phyloP scores from a whole-genome alignment of 768 basidiomycete species.

The Peribolospora kevripleyi region DNA sequence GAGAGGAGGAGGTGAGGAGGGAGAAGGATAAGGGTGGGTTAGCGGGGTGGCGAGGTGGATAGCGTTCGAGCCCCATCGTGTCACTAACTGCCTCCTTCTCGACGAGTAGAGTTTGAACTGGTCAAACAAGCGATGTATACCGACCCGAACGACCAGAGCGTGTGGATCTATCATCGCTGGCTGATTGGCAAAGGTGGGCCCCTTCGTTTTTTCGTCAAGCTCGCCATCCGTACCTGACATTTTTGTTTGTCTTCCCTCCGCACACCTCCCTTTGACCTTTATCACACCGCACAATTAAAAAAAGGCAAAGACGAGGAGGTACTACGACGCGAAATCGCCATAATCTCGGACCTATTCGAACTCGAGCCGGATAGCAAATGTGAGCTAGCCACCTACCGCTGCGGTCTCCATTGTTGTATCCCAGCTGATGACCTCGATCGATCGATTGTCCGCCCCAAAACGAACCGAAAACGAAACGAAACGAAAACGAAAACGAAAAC shows the following conservation, averaged over 20 bases:
- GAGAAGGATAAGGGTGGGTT: conserved; percentile 38
- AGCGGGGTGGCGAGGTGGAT: background rate
- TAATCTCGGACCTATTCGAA: conserved; percentile 58
- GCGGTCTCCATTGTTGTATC: background rate
- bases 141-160: conserved; percentile 84
- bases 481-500: conserved; percentile 17
- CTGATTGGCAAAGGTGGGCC: conserved; percentile 49
- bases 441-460: background rate
- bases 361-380: conserved; percentile 88
- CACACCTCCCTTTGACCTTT: background rate
- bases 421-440: background rate
- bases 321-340: conserved; percentile 46
- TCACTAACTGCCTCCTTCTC: background rate
- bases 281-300: background rate
- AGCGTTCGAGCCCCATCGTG: background rate
- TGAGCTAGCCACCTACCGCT: conserved; percentile 18
- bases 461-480: background rate
- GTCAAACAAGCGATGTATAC: conserved; percentile 87
- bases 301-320: conserved; percentile 35
- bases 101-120: conserved; percentile 55
- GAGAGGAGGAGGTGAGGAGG: conserved; percentile 24
- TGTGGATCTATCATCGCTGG: conserved; percentile 99
- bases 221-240: background rate
- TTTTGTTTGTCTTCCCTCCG: background rate
- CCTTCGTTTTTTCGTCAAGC: no score